Conservation (phyloP, 495 filamentous ascomycete species). For the Neohortaea acidophila region DNA sequence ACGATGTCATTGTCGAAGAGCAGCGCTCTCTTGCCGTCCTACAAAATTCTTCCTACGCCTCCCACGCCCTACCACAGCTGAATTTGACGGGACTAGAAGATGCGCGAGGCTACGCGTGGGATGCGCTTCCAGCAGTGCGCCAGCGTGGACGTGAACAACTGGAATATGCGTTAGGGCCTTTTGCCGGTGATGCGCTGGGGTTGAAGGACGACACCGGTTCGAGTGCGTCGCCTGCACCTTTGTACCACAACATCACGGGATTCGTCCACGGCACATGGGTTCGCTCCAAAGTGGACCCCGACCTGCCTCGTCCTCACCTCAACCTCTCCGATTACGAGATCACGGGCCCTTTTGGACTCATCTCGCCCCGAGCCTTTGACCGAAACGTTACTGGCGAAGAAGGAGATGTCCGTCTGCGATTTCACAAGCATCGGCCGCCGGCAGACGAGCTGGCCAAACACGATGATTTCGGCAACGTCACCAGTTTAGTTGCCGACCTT, state of each 20-base stretch:
- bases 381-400: constrained; percentile 22
- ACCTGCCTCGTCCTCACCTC: constrained; percentile 26
- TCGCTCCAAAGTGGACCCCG: constrained; percentile 34
- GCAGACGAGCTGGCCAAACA: background rate
- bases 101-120: constrained; percentile 63
- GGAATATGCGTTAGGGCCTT: constrained; percentile 28
- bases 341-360: constrained; percentile 14
- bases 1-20: constrained; percentile 27
- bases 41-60: constrained; percentile 53
- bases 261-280: constrained; percentile 64
- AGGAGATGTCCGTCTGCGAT: constrained; percentile 18
- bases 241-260: constrained; percentile 74
- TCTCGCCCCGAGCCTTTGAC: constrained; percentile 13
- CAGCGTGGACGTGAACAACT: constrained; percentile 38
- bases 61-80: constrained; percentile 30
- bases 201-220: background rate
- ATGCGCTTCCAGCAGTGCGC: constrained; percentile 39
- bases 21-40: constrained; percentile 47
- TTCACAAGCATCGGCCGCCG: constrained; percentile 16
- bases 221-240: no score
- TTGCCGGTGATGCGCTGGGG: constrained; percentile 1
- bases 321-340: constrained; percentile 38
- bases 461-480: constrained; percentile 6
- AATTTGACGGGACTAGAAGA: constrained; percentile 63
- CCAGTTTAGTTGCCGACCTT: constrained; percentile 46